A percentile compares a stretch with the other conserved stretches of the same genome.
These are phyloP conservation scores for Echium plantagineum DNA, from an alignment of 257 asterid species.

Conservation along the genomic window DNA sequence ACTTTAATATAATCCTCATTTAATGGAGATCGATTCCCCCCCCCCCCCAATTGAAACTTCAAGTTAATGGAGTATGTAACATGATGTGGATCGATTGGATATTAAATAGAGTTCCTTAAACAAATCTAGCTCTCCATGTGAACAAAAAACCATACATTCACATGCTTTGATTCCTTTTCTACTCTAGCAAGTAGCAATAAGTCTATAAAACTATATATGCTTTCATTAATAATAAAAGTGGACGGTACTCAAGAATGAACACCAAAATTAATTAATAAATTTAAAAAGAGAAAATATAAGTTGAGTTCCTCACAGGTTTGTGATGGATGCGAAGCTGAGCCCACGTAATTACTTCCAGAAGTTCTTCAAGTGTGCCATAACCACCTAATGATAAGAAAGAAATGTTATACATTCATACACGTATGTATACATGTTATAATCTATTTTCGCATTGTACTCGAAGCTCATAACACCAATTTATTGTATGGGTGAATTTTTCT, in stretches of 20 bases:
- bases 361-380: conserved; percentile 93
- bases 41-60: background rate
- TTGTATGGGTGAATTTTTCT: too few species aligned
- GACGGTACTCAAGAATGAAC: conserved; percentile 4
- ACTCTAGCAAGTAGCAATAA: background rate
- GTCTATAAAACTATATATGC: conserved; percentile 1
- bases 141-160: conserved; percentile 16
- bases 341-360: conserved; percentile 97
- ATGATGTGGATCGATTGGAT: conserved; percentile 12
- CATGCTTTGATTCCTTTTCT: conserved; percentile 14
- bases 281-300: background rate
- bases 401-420: background rate
- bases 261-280: background rate
- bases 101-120: conserved; percentile 3
- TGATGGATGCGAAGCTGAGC: conserved; percentile 95
- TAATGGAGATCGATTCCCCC: conserved; percentile 3
- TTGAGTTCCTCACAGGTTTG: conserved; percentile 51
- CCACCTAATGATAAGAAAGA: conserved; percentile 44
- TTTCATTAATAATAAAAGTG: background rate
- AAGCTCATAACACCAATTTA: too few species aligned
- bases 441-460: too few species aligned
- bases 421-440: too few species aligned
- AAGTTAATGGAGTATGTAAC: background rate
- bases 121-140: conserved; percentile 16
- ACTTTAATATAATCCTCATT: conserved; percentile 5